A percentile compares a stretch with the other conserved stretches of the same genome.
phyloP scores from a whole-genome alignment of 257 asterid species.

The Vinca minor region DNA sequence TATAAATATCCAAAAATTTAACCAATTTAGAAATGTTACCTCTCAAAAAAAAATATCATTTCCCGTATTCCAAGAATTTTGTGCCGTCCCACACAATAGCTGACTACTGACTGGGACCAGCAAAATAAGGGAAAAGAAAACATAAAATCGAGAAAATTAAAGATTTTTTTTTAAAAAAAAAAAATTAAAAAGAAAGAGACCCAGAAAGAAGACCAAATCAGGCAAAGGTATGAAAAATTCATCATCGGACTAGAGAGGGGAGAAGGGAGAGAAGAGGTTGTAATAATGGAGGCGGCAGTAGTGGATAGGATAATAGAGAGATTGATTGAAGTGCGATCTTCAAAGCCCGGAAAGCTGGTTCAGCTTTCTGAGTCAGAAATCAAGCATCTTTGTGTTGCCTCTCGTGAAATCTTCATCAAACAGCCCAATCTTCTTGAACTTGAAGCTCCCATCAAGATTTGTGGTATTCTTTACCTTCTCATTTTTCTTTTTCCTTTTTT shows the following conservation, averaged over 20 bases:
- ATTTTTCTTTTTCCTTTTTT: neutral
- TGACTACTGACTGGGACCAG: slow-evolving; percentile 11
- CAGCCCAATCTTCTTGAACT: slow-evolving; percentile 96
- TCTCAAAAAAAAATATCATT: no score
- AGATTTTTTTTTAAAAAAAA: no score
- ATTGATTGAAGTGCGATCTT: slow-evolving; percentile 72
- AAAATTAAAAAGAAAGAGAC: neutral
- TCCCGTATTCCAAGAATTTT: no score
- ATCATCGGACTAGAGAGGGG: neutral
- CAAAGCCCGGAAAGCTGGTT: slow-evolving; percentile 80
- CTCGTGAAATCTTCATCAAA: slow-evolving; percentile 62
- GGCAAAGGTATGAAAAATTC: neutral
- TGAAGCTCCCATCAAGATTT: slow-evolving; percentile 91
- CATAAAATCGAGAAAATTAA: neutral
- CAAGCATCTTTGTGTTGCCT: slow-evolving; percentile 71
- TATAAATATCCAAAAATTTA: no score
- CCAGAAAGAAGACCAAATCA: neutral
- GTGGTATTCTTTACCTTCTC: no score
- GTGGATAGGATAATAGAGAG: slow-evolving; percentile 70
- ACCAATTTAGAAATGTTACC: no score
- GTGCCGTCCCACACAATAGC: neutral
- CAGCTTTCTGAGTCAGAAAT: slow-evolving; percentile 84
- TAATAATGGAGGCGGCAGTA: slow-evolving; percentile 52
- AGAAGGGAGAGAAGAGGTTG: no score
- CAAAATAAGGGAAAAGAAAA: neutral